Percentiles rank a stretch among this genome's conserved stretches.
phyloP scores from a whole-genome alignment of 2,329 filamentous ascomycete species.

The Fusarium compactum region DNA sequence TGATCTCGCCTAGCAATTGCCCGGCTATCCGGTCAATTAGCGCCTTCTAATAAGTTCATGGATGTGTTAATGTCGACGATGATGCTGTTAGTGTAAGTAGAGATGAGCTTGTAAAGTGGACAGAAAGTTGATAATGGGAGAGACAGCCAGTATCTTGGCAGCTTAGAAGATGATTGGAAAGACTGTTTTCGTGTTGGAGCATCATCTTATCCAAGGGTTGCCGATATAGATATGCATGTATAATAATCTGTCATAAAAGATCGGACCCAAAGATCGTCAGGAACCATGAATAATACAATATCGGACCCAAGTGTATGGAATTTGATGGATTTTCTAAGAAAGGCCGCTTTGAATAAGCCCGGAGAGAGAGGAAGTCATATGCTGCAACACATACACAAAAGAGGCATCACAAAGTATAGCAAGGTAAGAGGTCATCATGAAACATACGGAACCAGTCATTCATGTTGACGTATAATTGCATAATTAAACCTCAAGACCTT shows the following conservation, averaged over 20 bases:
- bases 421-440: neutral
- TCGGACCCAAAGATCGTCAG: neutral
- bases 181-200: neutral
- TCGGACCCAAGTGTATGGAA: neutral
- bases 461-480: neutral
- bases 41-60: constrained; percentile 3
- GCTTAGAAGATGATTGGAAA: neutral
- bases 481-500: neutral
- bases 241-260: neutral
- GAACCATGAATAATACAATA: neutral
- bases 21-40: constrained; percentile 21
- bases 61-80: constrained; percentile 11
- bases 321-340: neutral
- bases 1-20: constrained; percentile 36
- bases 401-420: neutral
- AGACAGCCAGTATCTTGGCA: neutral
- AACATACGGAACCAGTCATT: neutral
- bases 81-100: neutral
- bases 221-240: neutral
- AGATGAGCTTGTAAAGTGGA: constrained; percentile 29
- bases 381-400: neutral
- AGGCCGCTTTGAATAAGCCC: neutral
- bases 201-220: neutral
- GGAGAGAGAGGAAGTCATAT: neutral
- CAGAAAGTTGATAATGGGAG: constrained; percentile 2